Base-by-base conservation (phyloP, 257 asterid genomes). In the Striga asiatica region DNA sequence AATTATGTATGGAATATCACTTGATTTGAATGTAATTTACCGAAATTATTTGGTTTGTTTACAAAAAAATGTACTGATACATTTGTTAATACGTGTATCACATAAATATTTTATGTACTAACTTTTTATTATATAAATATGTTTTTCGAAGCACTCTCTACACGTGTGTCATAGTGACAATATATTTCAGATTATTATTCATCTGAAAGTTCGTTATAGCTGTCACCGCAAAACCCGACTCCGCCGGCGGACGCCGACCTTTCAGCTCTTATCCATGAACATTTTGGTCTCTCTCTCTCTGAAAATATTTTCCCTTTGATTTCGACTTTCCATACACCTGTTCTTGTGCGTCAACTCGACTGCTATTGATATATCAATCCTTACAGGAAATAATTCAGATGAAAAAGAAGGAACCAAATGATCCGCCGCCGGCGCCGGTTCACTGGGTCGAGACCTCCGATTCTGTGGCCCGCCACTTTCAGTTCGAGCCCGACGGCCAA, bases 371-470 rank as follows among this genome's bases (percentile, higher is more conserved):
- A 32, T 2, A 20, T 24, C 50, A 29, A 25, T 8, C 31, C 43
- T 56, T 55, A 29, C 71, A 84, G 98, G 89, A 81, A 46, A 71
- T 54, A 58, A 50, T 91, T 21, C 81, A 67, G 76, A 76, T 71
- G 82, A 78, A 38, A 20, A 75, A 65, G 74, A 72, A 67, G 58
- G 70, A 70, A 23, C n/a, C 69, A 14, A 65, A 47, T 18, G 65
- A 59, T 18, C 25, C 48, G 41, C 55, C 67, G 54, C 62, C 64
- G 59, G 76, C 78, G 69, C 81, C 88, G 4, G 82, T 88, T 7
- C 68, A 69, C 67, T 92, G 99, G 95, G 56, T 84, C 68, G 99
- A 92, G 64, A 84, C 81, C 4, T 79, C 95, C 45, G 88, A 71
- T 28, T 71, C 94, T 4, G 68, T 84, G 16, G 84, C 95, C 22